These are phyloP conservation scores for Avena eriantha DNA, from an alignment of 176 grass and related monocot species.

Conservation along the genomic window DNA sequence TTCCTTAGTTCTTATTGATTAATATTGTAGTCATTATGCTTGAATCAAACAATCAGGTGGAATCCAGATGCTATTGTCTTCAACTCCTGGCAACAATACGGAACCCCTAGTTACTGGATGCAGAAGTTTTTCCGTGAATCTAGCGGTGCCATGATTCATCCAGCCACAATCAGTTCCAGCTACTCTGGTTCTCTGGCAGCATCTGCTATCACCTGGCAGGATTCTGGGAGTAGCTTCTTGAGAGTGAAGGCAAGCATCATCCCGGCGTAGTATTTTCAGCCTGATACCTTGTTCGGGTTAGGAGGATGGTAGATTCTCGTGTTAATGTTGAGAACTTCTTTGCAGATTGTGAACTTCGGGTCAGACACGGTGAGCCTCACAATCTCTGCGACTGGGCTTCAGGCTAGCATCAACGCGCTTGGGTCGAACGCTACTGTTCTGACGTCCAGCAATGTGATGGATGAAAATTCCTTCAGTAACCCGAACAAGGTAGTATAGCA, in stretches of 20 bases:
- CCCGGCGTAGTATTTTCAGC: background rate
- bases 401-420: constrained; percentile 42
- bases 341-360: constrained; percentile 83
- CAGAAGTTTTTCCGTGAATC: constrained; percentile 65
- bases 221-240: constrained; percentile 56
- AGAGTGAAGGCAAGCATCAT: constrained; percentile 65
- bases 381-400: constrained; percentile 59
- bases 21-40: background rate
- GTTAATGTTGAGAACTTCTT: constrained; percentile 17
- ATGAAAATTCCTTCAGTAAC: constrained; percentile 80
- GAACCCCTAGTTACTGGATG: constrained; percentile 95
- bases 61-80: constrained; percentile 85
- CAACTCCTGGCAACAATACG: constrained; percentile 84
- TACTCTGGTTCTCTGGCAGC: constrained; percentile 61
- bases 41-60: constrained; percentile 57
- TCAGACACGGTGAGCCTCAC: constrained; percentile 52
- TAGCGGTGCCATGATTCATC: constrained; percentile 68
- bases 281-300: background rate
- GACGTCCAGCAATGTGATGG: constrained; percentile 75
- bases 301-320: background rate
- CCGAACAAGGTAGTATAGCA: constrained; percentile 66
- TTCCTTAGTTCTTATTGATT: background rate
- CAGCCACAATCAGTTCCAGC: constrained; percentile 60
- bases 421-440: constrained; percentile 63
- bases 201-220: constrained; percentile 86